phyloP scores from a whole-genome alignment of 352 stramenopile species.

The Globisporangium lucens region DNA sequence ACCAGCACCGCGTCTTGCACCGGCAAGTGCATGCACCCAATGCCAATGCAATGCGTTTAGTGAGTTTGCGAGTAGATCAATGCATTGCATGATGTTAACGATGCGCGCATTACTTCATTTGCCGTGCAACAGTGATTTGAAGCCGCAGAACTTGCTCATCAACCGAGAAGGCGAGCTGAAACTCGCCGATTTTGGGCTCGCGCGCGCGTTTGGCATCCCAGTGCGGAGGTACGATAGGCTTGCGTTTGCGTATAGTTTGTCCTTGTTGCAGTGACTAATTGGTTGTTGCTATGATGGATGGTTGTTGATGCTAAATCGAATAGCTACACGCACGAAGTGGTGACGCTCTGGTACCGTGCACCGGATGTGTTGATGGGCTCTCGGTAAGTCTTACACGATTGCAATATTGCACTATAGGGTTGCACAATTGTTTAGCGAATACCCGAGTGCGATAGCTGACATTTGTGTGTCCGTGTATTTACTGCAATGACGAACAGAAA shows the following conservation, averaged over 20 bases:
- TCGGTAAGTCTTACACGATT: slow-evolving; percentile 33
- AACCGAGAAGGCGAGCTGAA: slow-evolving; percentile 98
- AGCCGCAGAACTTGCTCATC: slow-evolving; percentile 98
- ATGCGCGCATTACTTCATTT: slow-evolving; percentile 2
- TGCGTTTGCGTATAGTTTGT: not conserved
- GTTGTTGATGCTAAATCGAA: not conserved
- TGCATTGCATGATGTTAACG: not conserved
- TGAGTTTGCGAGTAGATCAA: not conserved
- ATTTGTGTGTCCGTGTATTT: not conserved
- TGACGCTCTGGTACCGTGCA: slow-evolving; percentile 99
- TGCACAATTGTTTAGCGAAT: no score
- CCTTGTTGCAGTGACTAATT: not conserved
- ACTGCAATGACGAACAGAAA: slow-evolving; percentile 68
- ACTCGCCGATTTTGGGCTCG: slow-evolving; percentile 99
- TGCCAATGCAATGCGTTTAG: not conserved
- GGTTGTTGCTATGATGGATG: not conserved
- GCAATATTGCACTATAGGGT: not conserved
- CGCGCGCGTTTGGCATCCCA: slow-evolving; percentile 98
- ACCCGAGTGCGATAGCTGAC: no score
- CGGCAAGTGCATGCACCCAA: slow-evolving; percentile 33
- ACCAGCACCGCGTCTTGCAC: slow-evolving; percentile 95
- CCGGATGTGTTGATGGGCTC: slow-evolving; percentile 98
- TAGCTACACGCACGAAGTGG: slow-evolving; percentile 98
- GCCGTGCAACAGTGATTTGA: slow-evolving; percentile 92
- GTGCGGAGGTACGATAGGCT: slow-evolving; percentile 81